phyloP scores from a whole-genome alignment of 2,329 filamentous ascomycete genomes.

The Fusarium continuum region DNA sequence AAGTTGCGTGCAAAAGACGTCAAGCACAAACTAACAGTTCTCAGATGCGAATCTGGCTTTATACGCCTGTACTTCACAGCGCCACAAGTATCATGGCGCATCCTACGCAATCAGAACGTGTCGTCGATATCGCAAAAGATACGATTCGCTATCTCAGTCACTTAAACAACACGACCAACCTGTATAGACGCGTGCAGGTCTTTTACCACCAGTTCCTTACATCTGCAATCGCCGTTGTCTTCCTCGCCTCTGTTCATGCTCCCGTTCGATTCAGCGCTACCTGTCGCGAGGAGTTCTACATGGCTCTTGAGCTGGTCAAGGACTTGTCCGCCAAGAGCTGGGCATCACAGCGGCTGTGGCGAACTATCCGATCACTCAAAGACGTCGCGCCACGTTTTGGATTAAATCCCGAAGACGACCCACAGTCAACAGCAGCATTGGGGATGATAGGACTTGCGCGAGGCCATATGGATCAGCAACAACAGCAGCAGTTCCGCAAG shows the following conservation, averaged over 20 bases:
- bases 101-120: constrained; percentile 75
- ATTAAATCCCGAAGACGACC: constrained; percentile 58
- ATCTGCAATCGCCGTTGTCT: constrained; percentile 77
- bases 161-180: constrained; percentile 75
- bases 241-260: constrained; percentile 79
- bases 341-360: constrained; percentile 78
- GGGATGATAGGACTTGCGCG: constrained; percentile 65
- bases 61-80: constrained; percentile 86
- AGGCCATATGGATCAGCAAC: constrained; percentile 47
- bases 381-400: constrained; percentile 77
- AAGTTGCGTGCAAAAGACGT: constrained; percentile 8
- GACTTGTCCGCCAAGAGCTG: constrained; percentile 76
- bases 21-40: not conserved
- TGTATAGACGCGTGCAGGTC: constrained; percentile 76
- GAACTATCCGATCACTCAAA: constrained; percentile 74
- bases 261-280: constrained; percentile 74
- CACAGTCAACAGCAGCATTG: constrained; percentile 62
- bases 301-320: constrained; percentile 78
- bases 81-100: constrained; percentile 84
- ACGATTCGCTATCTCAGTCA: constrained; percentile 77
- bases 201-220: constrained; percentile 85
- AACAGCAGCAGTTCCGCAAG: constrained; percentile 44
- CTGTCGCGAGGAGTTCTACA: constrained; percentile 81
- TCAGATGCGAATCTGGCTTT: constrained; percentile 83
- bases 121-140: constrained; percentile 78